These are phyloP conservation scores for Aspergillus sp. DNA, from an alignment of 2,329 filamentous ascomycete species.

Conservation along the genomic window DNA sequence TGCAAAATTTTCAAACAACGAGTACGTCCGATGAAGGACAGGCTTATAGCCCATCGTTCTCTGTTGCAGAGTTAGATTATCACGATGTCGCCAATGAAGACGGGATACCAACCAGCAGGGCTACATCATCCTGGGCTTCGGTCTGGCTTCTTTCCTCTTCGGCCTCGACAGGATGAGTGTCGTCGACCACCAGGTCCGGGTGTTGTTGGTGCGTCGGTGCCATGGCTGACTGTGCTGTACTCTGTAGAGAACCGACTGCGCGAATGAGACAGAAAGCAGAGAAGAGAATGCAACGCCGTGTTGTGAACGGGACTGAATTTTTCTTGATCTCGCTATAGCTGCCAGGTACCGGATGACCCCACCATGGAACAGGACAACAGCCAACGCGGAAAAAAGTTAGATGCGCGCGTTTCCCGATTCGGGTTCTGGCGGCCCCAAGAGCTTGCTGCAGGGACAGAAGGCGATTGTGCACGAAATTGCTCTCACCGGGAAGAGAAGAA, in stretches of 20 bases:
- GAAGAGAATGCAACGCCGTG: background rate
- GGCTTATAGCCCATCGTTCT: constrained; percentile 12
- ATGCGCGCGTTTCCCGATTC: background rate
- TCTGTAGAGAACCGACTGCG: background rate
- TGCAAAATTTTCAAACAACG: constrained; percentile 58
- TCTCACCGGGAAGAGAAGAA: background rate
- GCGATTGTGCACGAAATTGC: too few species aligned
- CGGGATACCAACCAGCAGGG: constrained; percentile 23
- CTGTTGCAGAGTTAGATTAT: background rate
- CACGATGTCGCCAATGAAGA: constrained; percentile 40
- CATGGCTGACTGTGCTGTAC: background rate
- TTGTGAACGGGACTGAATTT: background rate
- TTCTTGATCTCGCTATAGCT: background rate
- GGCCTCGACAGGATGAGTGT: constrained; percentile 15
- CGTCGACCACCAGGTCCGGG: constrained; percentile 14
- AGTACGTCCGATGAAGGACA: constrained; percentile 56
- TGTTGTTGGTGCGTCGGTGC: constrained; percentile 7
- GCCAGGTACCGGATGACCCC: background rate
- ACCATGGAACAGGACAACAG: background rate
- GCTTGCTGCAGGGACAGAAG: background rate
- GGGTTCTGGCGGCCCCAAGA: background rate
- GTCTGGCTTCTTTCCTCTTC: constrained; percentile 20
- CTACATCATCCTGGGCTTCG: constrained; percentile 30
- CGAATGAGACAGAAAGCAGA: background rate
- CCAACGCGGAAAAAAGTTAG: background rate